These are phyloP conservation scores for Fusarium abutilonis DNA, from an alignment of 2,329 filamentous ascomycete genomes.

Conservation along the genomic window DNA sequence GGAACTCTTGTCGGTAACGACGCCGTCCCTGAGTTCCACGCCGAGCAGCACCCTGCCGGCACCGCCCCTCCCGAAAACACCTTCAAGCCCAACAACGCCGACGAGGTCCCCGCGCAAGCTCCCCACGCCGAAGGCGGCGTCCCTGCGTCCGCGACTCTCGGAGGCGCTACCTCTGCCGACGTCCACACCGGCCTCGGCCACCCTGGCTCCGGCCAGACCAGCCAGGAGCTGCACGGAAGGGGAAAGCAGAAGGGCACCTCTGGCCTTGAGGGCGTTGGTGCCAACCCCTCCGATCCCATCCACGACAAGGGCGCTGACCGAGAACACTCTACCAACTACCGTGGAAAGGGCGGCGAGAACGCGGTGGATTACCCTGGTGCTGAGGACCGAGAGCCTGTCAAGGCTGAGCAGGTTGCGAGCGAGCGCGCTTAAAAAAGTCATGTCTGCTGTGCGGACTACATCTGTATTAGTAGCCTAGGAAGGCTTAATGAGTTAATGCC, in stretches of 20 bases:
- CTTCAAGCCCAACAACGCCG: slow-evolving; percentile 53
- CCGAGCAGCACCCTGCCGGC: slow-evolving; percentile 68
- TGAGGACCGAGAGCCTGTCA: slow-evolving; percentile 35
- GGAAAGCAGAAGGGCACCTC: slow-evolving; percentile 50
- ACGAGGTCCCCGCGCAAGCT: slow-evolving; percentile 52
- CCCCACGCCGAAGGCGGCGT: slow-evolving; percentile 42
- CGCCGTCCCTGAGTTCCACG: slow-evolving; percentile 69
- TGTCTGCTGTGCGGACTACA: slow-evolving; percentile 5
- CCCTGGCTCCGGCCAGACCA: slow-evolving; percentile 56
- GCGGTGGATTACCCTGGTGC: slow-evolving; percentile 35
- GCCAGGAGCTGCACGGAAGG: slow-evolving; percentile 53
- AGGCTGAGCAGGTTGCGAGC: slow-evolving; percentile 40
- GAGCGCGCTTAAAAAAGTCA: slow-evolving; percentile 27
- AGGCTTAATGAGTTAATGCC: slow-evolving; percentile 31
- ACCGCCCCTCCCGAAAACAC: slow-evolving; percentile 64
- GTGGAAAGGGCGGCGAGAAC: slow-evolving; percentile 27
- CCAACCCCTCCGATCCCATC: slow-evolving; percentile 45
- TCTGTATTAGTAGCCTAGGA: slow-evolving; percentile 18
- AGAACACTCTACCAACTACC: slow-evolving; percentile 39
- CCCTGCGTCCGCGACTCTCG: slow-evolving; percentile 52
- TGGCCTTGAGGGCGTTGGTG: slow-evolving; percentile 54
- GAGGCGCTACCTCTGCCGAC: slow-evolving; percentile 57
- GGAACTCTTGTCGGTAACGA: slow-evolving; percentile 70
- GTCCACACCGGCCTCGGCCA: slow-evolving; percentile 57
- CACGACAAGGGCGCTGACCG: slow-evolving; percentile 47